phyloP scores from a whole-genome alignment of 1,284 basidiomycete genomes.

The Pterulicium gracile region DNA sequence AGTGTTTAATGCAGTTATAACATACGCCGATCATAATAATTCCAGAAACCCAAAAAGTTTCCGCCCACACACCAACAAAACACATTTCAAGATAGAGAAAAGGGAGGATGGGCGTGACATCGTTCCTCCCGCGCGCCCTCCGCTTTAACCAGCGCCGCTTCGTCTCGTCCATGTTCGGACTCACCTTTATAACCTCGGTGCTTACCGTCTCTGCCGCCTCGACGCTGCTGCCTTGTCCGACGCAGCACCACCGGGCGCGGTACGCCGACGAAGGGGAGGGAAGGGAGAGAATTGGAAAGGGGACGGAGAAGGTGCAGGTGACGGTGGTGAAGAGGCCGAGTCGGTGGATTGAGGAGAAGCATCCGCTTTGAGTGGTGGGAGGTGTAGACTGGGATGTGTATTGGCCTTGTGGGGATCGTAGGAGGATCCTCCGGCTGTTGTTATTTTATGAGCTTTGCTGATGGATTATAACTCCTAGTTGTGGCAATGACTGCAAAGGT shows the following conservation, averaged over 20 bases:
- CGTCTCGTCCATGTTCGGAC: slow-evolving; percentile 66
- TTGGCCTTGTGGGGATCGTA: no score
- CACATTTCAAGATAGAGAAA: no score
- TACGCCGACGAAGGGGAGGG: slow-evolving; percentile 34
- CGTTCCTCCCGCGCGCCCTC: slow-evolving; percentile 41
- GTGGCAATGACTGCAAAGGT: no score
- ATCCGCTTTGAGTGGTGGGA: slow-evolving; percentile 22
- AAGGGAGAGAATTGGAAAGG: slow-evolving; percentile 30
- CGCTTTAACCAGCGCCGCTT: slow-evolving; percentile 63
- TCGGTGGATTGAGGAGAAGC: slow-evolving; percentile 72
- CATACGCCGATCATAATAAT: no score
- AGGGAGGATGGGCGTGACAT: no score
- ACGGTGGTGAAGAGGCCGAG: slow-evolving; percentile 55
- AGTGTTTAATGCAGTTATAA: no score
- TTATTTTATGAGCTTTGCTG: no score
- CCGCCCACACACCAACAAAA: no score
- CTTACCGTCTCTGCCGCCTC: slow-evolving; percentile 71
- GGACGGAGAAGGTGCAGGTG: slow-evolving; percentile 18
- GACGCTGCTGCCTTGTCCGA: slow-evolving; percentile 67
- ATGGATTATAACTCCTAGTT: no score
- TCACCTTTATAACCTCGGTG: slow-evolving; percentile 68
- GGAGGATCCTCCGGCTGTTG: no score
- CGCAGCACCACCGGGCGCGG: slow-evolving; percentile 19
- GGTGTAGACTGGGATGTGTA: no score
- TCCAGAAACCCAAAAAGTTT: no score